Percentiles rank a stretch among this genome's conserved stretches.
Evolutionary conservation across 1,284 basidiomycete genomes (phyloP).

Genomic region (Cerioporus squamosus): DNA sequence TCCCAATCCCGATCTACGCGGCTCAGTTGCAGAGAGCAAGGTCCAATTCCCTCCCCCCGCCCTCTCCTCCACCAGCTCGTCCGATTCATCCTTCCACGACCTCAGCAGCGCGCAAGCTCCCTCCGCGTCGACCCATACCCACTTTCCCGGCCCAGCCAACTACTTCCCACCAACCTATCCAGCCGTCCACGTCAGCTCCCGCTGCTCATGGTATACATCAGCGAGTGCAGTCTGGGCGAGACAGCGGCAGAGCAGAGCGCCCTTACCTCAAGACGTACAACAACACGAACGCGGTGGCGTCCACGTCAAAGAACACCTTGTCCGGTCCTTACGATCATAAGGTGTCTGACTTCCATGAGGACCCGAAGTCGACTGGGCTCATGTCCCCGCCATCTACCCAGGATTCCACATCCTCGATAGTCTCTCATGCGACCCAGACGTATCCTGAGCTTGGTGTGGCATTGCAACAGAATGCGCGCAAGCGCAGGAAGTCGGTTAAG

Average conservation of each 20-base stretch:
- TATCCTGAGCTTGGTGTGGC: constrained; percentile 28
- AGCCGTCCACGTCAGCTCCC: constrained; percentile 12
- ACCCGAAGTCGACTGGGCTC: constrained; percentile 28
- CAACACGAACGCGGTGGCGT: constrained; percentile 20
- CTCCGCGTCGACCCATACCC: constrained; percentile 17
- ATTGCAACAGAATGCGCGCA: constrained; percentile 15
- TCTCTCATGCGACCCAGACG: constrained; percentile 18
- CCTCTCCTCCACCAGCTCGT: constrained; percentile 14
- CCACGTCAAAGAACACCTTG: constrained; percentile 20
- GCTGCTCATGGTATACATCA: constrained; percentile 1
- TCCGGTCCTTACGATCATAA: constrained; percentile 15
- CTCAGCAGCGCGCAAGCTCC: constrained; percentile 16
- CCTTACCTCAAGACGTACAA: constrained; percentile 14
- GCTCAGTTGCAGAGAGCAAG: neutral
- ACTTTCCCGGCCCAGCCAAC: constrained; percentile 1
- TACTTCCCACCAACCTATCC: neutral
- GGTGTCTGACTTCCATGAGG: constrained; percentile 22
- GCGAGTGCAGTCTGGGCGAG: constrained; percentile 6
- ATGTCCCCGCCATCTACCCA: constrained; percentile 33
- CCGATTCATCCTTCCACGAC: constrained; percentile 11
- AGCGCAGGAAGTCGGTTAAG: constrained; percentile 16
- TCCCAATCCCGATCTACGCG: neutral
- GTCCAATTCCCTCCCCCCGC: constrained; percentile 16
- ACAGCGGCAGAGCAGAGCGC: neutral
- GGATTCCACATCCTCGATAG: constrained; percentile 23